Evolutionary conservation across 495 filamentous ascomycete genomes (phyloP).

Genomic region (Aspergillus panamensis): DNA sequence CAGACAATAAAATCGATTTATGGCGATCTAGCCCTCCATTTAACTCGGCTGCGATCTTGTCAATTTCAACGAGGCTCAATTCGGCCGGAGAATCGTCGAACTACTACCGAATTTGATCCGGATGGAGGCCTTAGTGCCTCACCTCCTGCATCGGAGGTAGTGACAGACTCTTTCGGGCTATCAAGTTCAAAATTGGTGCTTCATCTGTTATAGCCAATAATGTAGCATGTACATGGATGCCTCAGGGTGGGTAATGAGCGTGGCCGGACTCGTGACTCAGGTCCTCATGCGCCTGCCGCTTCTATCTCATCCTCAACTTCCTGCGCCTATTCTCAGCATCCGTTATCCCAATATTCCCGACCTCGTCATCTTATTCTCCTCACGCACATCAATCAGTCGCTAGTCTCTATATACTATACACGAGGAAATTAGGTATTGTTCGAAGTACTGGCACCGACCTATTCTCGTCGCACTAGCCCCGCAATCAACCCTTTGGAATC

Average conservation of each 20-base stretch:
- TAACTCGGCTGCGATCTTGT: too few species aligned
- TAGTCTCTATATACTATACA: too few species aligned
- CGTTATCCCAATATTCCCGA: background rate
- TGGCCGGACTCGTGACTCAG: background rate
- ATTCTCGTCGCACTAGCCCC: background rate
- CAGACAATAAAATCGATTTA: background rate
- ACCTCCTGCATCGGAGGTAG: too few species aligned
- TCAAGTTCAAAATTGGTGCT: too few species aligned
- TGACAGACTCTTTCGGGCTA: too few species aligned
- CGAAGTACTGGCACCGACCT: background rate
- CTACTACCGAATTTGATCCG: too few species aligned
- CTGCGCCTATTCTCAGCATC: background rate
- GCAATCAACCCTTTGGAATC: slow-evolving; percentile 33
- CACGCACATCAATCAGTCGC: too few species aligned
- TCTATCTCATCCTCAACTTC: background rate
- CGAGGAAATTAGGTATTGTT: background rate
- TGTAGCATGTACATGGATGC: background rate
- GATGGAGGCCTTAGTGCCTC: too few species aligned
- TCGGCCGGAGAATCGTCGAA: too few species aligned
- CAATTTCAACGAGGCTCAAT: too few species aligned
- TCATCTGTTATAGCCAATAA: too few species aligned
- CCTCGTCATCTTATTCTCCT: background rate
- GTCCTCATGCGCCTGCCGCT: background rate
- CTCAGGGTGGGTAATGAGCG: background rate
- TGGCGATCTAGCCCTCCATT: too few species aligned